A percentile compares a stretch with the other conserved stretches of the same genome.
These are phyloP conservation scores for Phytophthora podocarpi DNA, from an alignment of 352 stramenopile genomes.

Conservation along the genomic window DNA sequence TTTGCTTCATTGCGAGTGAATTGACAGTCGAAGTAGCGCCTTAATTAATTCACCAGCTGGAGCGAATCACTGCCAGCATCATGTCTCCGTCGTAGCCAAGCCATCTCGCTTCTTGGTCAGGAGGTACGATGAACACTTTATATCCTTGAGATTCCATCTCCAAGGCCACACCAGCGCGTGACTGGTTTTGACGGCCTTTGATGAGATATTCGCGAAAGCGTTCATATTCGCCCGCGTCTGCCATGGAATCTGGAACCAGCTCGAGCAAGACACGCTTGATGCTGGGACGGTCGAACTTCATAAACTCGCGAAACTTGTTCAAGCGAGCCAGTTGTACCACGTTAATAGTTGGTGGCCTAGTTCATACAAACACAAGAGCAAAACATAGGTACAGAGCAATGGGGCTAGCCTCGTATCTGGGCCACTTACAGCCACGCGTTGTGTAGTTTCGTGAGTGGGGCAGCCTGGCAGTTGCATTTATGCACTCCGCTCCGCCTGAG, in stretches of 20 bases:
- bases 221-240: conserved; percentile 52
- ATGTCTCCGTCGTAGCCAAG: conserved; percentile 67
- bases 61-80: conserved; percentile 72
- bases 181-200: conserved; percentile 39
- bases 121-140: conserved; percentile 77
- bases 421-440: conserved; percentile 12
- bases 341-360: conserved; percentile 56
- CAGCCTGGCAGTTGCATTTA: conserved; percentile 56
- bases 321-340: conserved; percentile 65
- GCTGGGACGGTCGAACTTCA: conserved; percentile 56
- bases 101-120: conserved; percentile 48
- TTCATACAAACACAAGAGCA: background rate
- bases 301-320: conserved; percentile 57
- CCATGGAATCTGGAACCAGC: conserved; percentile 48
- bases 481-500: conserved; percentile 51
- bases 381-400: background rate
- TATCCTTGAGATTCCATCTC: conserved; percentile 66
- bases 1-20: too few relatives aligned
- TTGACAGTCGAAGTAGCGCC: too few relatives aligned
- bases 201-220: conserved; percentile 63
- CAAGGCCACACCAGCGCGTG: conserved; percentile 53
- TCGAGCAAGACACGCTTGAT: conserved; percentile 65
- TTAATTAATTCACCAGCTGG: conserved; percentile 24
- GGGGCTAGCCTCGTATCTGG: too few relatives aligned
- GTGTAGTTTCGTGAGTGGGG: conserved; percentile 20